These are phyloP conservation scores for Ophiosphaerella korrae DNA, from an alignment of 2,329 filamentous ascomycete genomes.

Conservation along the genomic window DNA sequence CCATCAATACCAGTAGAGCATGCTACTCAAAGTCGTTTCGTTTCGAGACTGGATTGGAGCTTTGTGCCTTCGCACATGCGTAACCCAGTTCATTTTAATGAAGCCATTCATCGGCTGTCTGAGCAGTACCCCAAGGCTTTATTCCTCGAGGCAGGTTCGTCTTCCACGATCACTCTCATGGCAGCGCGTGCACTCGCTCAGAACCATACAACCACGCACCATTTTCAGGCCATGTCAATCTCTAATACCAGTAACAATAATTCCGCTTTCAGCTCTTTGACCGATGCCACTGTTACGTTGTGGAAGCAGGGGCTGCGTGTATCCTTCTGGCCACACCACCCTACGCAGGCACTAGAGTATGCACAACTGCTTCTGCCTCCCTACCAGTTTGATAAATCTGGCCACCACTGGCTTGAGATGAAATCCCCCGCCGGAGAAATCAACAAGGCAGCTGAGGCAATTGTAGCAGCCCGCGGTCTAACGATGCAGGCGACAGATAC, in stretches of 20 bases:
- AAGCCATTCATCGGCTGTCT: constrained; percentile 50
- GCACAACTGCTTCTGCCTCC: constrained; percentile 42
- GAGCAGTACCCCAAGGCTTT: constrained; percentile 24
- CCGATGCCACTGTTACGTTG: constrained; percentile 36
- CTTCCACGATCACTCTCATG: constrained; percentile 36
- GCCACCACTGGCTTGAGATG: constrained; percentile 24
- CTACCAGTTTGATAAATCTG: constrained; percentile 30
- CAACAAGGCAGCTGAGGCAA: not conserved
- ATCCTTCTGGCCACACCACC: constrained; percentile 49
- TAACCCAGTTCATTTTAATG: constrained; percentile 52
- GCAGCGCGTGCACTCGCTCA: constrained; percentile 28
- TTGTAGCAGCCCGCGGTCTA: too few species aligned
- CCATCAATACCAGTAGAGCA: constrained; percentile 39
- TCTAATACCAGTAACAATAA: not conserved
- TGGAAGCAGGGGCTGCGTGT: constrained; percentile 50
- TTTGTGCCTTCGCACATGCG: constrained; percentile 48
- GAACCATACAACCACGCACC: not conserved
- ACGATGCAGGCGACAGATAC: too few species aligned
- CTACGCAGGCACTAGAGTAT: constrained; percentile 32
- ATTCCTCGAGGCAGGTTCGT: constrained; percentile 30
- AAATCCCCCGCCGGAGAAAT: constrained; percentile 1
- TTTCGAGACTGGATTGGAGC: not conserved
- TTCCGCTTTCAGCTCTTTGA: constrained; percentile 13
- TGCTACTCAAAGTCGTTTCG: not conserved
- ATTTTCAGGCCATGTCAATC: constrained; percentile 13